Evolutionary conservation across 768 basidiomycete genomes (phyloP).

Genomic region (Amanita subjunquillea): DNA sequence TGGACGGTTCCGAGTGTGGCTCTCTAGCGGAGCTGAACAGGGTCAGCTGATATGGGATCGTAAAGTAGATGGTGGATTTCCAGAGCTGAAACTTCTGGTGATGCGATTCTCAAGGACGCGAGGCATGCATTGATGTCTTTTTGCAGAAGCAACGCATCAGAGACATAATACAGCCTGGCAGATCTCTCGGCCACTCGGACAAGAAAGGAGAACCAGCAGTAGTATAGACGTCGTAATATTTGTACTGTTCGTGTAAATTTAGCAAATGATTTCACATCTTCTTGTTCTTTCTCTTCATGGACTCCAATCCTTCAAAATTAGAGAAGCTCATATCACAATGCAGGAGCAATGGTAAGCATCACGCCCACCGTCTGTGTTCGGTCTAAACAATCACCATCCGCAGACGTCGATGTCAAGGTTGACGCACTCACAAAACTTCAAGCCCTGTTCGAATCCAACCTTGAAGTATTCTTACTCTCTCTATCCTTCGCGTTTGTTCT

Average conservation of each 20-base stretch:
- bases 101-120: constrained; percentile 14
- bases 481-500: background rate
- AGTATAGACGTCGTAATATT: background rate
- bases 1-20: constrained; percentile 89
- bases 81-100: constrained; percentile 79
- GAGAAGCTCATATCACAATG: constrained; percentile 56
- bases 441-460: constrained; percentile 57
- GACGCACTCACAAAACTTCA: constrained; percentile 76
- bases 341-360: constrained; percentile 47
- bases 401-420: constrained; percentile 74
- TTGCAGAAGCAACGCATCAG: constrained; percentile 81
- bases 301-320: constrained; percentile 35
- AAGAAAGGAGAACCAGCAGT: constrained; percentile 21
- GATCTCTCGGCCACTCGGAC: constrained; percentile 86
- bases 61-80: constrained; percentile 86
- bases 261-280: constrained; percentile 5
- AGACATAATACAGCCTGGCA: constrained; percentile 72
- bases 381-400: constrained; percentile 4
- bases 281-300: constrained; percentile 30
- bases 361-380: constrained; percentile 5
- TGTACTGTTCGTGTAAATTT: constrained; percentile 2
- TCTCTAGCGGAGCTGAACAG: constrained; percentile 29
- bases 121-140: background rate
- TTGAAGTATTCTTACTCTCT: constrained; percentile 39
- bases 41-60: constrained; percentile 75